These are phyloP conservation scores for Cunninghamia lanceolata DNA, from an alignment of 75 land plant species.

Conservation along the genomic window DNA sequence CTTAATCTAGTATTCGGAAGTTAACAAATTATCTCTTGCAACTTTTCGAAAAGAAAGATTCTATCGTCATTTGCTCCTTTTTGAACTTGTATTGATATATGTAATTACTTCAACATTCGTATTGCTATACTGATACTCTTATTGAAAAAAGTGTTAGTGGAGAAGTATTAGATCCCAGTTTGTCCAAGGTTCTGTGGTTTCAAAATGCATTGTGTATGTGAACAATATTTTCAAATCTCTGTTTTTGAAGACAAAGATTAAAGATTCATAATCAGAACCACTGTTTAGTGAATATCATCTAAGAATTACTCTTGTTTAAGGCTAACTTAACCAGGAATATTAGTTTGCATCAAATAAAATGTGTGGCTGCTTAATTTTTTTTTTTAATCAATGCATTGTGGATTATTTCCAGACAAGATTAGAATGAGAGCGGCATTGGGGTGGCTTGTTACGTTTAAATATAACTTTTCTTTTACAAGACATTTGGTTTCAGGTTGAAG, in stretches of 20 bases:
- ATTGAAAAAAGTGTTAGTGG: not conserved
- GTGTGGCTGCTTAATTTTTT: not conserved
- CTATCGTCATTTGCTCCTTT: not conserved
- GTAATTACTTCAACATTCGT: not conserved
- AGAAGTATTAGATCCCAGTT: not conserved
- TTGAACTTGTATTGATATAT: not conserved
- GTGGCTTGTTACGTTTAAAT: too few species aligned
- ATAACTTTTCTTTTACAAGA: not conserved
- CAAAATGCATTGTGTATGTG: not conserved
- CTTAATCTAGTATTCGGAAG: not conserved
- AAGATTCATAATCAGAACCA: not conserved
- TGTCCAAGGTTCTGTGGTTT: not conserved
- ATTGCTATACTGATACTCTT: not conserved
- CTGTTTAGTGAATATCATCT: not conserved
- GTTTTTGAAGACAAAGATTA: not conserved
- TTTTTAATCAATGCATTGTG: not conserved
- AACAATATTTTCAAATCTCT: not conserved
- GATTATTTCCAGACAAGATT: not conserved
- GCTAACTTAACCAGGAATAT: not conserved
- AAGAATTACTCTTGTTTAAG: not conserved
- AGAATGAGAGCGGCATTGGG: not conserved
- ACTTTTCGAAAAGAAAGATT: not conserved
- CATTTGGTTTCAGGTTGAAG: not conserved
- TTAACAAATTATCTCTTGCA: not conserved
- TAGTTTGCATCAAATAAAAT: not conserved